A percentile compares a stretch with the other conserved stretches of the same genome.
Evolutionary conservation across 805 yeast genomes (phyloP).

Genomic region (Barnettozyma pratensis): DNA sequence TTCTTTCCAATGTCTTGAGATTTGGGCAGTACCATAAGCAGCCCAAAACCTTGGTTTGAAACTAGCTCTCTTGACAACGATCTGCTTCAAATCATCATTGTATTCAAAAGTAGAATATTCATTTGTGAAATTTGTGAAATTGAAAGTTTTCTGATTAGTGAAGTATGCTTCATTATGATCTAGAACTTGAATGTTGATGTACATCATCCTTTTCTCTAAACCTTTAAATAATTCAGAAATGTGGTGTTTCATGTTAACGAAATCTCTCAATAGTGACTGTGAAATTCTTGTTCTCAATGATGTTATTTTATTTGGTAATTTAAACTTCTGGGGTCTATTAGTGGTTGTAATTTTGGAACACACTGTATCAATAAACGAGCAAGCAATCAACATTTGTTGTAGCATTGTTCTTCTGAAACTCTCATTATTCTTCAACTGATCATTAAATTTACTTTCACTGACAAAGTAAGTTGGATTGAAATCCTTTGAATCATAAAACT

Average conservation of each 20-base stretch:
- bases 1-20: conserved; percentile 34
- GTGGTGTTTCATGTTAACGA: conserved; percentile 3
- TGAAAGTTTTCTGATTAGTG: conserved; percentile 7
- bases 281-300: background rate
- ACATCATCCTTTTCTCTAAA: no score
- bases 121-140: conserved; percentile 5
- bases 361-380: conserved; percentile 1
- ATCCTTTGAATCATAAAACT: conserved; percentile 12
- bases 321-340: background rate
- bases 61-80: conserved; percentile 2
- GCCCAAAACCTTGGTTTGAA: conserved; percentile 20
- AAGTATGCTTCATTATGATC: conserved; percentile 6
- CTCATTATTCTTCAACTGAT: conserved; percentile 14
- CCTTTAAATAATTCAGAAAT: background rate
- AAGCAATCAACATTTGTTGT: conserved; percentile 3
- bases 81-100: conserved; percentile 1
- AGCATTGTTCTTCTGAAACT: conserved; percentile 14
- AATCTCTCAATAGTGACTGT: background rate
- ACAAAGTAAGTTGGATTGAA: conserved; percentile 16
- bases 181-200: background rate
- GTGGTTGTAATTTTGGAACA: background rate
- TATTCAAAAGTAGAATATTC: conserved; percentile 2
- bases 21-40: conserved; percentile 17
- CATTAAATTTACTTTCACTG: conserved; percentile 10
- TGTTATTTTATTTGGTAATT: no score